These are phyloP conservation scores for Kodamaea lidongshanica DNA, from an alignment of 805 yeast species.

Conservation along the genomic window DNA sequence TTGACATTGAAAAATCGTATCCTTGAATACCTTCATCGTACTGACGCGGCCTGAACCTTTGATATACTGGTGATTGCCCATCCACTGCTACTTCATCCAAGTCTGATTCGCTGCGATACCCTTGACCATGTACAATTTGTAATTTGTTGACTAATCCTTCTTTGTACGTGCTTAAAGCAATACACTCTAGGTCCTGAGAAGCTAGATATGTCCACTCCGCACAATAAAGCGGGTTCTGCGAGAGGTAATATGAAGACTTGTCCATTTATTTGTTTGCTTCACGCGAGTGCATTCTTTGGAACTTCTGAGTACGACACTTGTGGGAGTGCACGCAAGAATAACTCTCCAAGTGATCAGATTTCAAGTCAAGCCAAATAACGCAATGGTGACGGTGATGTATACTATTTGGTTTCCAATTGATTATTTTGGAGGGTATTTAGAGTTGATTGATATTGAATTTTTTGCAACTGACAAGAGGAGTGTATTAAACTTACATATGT, in stretches of 20 bases:
- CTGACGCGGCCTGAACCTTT: not conserved
- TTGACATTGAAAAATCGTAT: constrained; percentile 39
- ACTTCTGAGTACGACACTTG: not conserved
- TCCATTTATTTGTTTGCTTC: constrained; percentile 8
- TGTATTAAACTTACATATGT: no score
- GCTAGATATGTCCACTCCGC: constrained; percentile 28
- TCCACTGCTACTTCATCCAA: constrained; percentile 12
- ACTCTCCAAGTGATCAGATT: no score
- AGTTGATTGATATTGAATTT: no score
- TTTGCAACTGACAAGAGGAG: no score
- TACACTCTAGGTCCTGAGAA: constrained; percentile 33
- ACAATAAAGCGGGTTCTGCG: constrained; percentile 29
- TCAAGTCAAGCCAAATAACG: no score
- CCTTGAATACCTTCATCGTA: constrained; percentile 16
- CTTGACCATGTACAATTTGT: constrained; percentile 39
- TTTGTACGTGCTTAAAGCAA: constrained; percentile 71
- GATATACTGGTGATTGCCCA: constrained; percentile 7
- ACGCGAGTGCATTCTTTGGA: not conserved
- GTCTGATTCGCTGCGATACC: constrained; percentile 21
- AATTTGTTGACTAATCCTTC: constrained; percentile 71
- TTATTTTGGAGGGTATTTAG: no score
- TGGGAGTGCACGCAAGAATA: no score
- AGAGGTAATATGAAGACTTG: constrained; percentile 19
- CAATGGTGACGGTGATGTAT: no score
- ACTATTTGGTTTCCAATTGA: no score